Evolutionary conservation across 345 rosid genomes (phyloP).

Genomic region (Kernera saxatilis): DNA sequence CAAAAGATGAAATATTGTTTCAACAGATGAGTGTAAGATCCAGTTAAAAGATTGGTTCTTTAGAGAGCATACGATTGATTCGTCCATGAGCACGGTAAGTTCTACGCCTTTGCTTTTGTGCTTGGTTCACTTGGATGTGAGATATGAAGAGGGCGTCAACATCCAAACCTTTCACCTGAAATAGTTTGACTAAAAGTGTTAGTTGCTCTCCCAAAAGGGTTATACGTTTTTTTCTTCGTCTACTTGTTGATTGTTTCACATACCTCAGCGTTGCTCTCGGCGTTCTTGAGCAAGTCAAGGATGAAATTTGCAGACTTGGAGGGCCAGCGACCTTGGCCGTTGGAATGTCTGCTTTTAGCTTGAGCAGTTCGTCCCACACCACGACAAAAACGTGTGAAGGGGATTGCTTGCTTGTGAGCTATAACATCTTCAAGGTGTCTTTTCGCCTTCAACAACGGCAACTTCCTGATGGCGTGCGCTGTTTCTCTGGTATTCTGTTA

Average conservation of each 20-base stretch:
- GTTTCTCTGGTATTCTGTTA: slow-evolving; percentile 78
- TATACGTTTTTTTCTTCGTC: background rate
- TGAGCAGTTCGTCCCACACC: slow-evolving; percentile 80
- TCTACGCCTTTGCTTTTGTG: slow-evolving; percentile 69
- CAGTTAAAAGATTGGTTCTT: background rate
- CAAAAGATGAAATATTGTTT: background rate
- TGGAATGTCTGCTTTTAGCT: slow-evolving; percentile 74
- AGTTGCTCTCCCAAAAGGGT: background rate
- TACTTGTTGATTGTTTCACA: background rate
- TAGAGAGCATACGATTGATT: slow-evolving; percentile 54
- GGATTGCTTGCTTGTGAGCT: slow-evolving; percentile 77
- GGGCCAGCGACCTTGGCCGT: slow-evolving; percentile 86
- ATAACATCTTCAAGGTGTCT: slow-evolving; percentile 74
- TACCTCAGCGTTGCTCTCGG: slow-evolving; percentile 81
- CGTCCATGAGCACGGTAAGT: slow-evolving; percentile 81
- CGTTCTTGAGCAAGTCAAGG: slow-evolving; percentile 56
- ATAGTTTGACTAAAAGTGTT: background rate
- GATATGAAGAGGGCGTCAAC: slow-evolving; percentile 59
- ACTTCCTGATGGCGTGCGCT: slow-evolving; percentile 53
- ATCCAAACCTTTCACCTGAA: slow-evolving; percentile 72
- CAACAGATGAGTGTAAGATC: background rate
- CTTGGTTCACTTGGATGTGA: slow-evolving; percentile 77
- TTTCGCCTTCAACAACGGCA: slow-evolving; percentile 63
- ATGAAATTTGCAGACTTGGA: slow-evolving; percentile 49
- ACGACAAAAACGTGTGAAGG: slow-evolving; percentile 66